Percentiles rank a stretch among this genome's conserved stretches.
Evolutionary conservation across 805 yeast species (phyloP).

Genomic region (Candida silvicultrix): DNA sequence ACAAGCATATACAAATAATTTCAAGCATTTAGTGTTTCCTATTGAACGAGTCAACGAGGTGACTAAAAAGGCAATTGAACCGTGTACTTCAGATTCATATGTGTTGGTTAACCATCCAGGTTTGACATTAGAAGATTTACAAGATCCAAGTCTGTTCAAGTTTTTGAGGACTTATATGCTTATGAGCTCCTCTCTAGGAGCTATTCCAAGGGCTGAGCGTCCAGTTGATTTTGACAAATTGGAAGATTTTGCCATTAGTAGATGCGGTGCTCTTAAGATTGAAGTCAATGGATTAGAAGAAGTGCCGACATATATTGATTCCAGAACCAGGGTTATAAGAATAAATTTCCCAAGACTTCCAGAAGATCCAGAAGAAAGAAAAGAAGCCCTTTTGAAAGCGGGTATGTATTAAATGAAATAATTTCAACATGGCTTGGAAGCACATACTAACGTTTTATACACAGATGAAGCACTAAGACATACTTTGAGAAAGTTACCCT

Average conservation of each 20-base stretch:
- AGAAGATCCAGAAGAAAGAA: conserved; percentile 24
- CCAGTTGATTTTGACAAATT: conserved; percentile 36
- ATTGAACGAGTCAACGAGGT: conserved; percentile 22
- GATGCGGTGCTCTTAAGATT: conserved; percentile 47
- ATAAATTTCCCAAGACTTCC: conserved; percentile 52
- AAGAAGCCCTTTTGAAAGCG: conserved; percentile 28
- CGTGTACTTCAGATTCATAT: conserved; percentile 52
- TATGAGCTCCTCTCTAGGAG: conserved; percentile 54
- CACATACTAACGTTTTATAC: conserved; percentile 6
- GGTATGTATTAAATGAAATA: conserved; percentile 33
- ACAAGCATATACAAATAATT: conserved; percentile 19
- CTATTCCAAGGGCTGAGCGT: conserved; percentile 43
- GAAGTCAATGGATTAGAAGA: conserved; percentile 37
- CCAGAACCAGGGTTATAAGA: conserved; percentile 53
- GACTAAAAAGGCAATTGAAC: conserved; percentile 24
- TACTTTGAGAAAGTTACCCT: conserved; percentile 62
- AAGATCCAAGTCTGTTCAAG: conserved; percentile 35
- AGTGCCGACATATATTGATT: conserved; percentile 54
- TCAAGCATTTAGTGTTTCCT: conserved; percentile 19
- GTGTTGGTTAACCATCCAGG: conserved; percentile 52
- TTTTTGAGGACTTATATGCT: conserved; percentile 44
- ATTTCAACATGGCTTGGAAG: no score
- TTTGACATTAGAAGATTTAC: conserved; percentile 39
- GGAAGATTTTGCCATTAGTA: conserved; percentile 33
- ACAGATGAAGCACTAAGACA: conserved; percentile 36